These are phyloP conservation scores for Acanthamoeba castellanii DNA, from an alignment of 208 protist genomes.

Conservation along the genomic window DNA sequence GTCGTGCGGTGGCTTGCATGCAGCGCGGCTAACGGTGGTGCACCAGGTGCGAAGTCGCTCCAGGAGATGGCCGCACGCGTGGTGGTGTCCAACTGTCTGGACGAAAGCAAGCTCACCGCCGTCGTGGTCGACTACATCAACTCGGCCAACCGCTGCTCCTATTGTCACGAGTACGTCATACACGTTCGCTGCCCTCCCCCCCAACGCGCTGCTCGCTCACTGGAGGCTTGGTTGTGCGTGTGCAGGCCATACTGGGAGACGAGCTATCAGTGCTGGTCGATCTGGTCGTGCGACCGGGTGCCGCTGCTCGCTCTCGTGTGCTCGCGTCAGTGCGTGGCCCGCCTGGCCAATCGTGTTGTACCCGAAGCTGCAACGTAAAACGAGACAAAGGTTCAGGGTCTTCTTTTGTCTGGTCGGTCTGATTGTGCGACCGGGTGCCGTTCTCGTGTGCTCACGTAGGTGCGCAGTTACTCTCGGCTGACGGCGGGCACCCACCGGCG, in stretches of 20 bases:
- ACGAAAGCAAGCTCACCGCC: background rate
- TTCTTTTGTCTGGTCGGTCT: no score
- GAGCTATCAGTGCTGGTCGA: background rate
- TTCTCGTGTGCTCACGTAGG: no score
- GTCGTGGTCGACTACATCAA: background rate
- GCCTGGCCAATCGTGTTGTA: no score
- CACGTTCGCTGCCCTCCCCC: background rate
- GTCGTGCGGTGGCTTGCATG: background rate
- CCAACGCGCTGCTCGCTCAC: background rate
- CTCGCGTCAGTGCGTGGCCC: background rate
- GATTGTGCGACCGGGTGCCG: no score
- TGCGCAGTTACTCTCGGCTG: background rate
- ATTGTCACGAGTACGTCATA: background rate
- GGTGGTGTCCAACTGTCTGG: background rate
- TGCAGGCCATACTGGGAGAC: background rate
- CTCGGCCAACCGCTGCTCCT: background rate
- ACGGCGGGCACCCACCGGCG: background rate
- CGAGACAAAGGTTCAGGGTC: no score
- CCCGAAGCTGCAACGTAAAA: no score
- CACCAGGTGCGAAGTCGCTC: background rate
- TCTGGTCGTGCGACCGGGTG: constrained; percentile 7
- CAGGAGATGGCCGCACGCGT: background rate
- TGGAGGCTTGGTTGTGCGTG: background rate
- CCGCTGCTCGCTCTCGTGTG: background rate
- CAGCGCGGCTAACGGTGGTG: no score